Evolutionary conservation across 345 rosid species (phyloP), one percentile per base, ranked within the genome.

Genomic region (Brassica cretica): DNA sequence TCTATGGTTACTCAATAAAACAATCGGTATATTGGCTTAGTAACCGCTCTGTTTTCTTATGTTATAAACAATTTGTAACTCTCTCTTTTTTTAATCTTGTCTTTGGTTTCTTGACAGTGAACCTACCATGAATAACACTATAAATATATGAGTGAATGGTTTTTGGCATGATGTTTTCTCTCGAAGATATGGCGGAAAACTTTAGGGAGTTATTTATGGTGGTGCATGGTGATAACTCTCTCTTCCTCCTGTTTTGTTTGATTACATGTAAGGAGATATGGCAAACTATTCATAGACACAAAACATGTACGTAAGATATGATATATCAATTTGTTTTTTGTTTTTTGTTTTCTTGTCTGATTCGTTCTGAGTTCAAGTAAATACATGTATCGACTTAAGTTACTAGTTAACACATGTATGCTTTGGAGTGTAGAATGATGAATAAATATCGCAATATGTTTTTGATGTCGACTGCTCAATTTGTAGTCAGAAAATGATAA

Each of bases 1-100:
- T 19, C 91, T 93, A 61, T 93, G 98, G 98, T 71, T 93, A 82
- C 96, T 93, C 79, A 93, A 91, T 85, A 93, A 91, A 86, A 89
- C 93, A 5, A 81, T 92, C 8, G 92, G 97, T 78, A 84, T 77
- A 55, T 66, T 75, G 32, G 70, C 68, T 75, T 37, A 76, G n/a
- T 75, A 25, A 24, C 15, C 56, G 56, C 3, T 49, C 64, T n/a
- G 18, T n/a, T 49, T 37, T 39, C 37, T 12, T 44, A 56, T 30
- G 44, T 60, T 55, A 70, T 16, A 61, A 21, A 15, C 70, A 63
- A 19, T 66, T 39, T 53, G 51, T 62, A 74, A 68, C 53, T 79
- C 39, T 79, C 9, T 53, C 16, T 53, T 53, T 6, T 72, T 58
- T 35, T 41, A 10, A 24, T 78, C 16, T 49, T 49, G 18, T 49